phyloP scores from a whole-genome alignment of 2,329 filamentous ascomycete genomes.

The Curvularia spicifera region DNA sequence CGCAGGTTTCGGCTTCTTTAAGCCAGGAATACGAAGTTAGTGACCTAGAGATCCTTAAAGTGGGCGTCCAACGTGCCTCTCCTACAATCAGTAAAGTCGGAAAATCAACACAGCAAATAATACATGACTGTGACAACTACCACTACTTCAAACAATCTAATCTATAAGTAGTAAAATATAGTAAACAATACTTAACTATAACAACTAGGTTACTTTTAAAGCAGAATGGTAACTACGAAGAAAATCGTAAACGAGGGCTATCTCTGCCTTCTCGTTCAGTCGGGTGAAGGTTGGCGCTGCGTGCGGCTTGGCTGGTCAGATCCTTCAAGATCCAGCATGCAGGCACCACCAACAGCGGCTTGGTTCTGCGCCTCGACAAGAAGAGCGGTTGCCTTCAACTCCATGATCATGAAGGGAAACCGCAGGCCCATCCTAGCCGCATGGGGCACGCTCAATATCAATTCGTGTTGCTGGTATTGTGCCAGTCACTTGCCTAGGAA shows the following conservation, averaged over 20 bases:
- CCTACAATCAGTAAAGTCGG: not conserved
- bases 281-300: not conserved
- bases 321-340: not conserved
- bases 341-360: not conserved
- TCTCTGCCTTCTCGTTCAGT: not conserved
- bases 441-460: not conserved
- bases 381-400: not conserved
- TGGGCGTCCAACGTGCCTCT: not conserved
- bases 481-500: too few species aligned
- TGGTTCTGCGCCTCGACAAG: not conserved
- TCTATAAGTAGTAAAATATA: too few species aligned
- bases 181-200: too few species aligned
- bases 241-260: not conserved
- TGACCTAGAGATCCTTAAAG: not conserved
- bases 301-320: not conserved
- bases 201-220: too few species aligned
- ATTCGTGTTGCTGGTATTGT: not conserved
- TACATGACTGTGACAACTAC: too few species aligned
- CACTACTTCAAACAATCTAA: too few species aligned
- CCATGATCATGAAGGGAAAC: slow-evolving; percentile 1
- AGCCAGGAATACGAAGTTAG: not conserved
- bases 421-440: not conserved
- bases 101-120: too few species aligned
- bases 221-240: too few species aligned
- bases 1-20: not conserved